Evolutionary conservation across 805 yeast species (phyloP).

Genomic region (Candida anglica): DNA sequence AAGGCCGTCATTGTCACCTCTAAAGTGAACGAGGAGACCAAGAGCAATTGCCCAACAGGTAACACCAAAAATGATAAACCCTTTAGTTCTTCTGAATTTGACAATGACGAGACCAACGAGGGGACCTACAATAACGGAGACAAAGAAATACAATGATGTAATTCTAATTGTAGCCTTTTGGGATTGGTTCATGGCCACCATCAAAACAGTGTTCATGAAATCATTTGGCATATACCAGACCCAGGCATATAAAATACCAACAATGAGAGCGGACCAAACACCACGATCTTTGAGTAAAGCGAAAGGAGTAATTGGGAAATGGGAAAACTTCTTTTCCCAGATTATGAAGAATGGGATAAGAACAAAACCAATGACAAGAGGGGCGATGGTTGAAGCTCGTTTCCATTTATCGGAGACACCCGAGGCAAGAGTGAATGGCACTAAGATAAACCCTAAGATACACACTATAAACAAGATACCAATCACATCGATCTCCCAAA

Average conservation of each 20-base stretch:
- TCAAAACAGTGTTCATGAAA: too few species aligned
- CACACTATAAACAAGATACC: conserved; percentile 30
- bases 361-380: conserved; percentile 13
- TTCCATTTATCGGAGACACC: conserved; percentile 15
- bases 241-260: too few species aligned
- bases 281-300: conserved; percentile 13
- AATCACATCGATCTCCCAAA: conserved; percentile 31
- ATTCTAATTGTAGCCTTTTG: conserved; percentile 13
- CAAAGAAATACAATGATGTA: conserved; percentile 10
- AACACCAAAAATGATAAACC: conserved; percentile 19
- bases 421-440: conserved; percentile 33
- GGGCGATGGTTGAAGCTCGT: conserved; percentile 12
- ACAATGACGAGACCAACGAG: conserved; percentile 13
- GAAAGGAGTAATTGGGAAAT: conserved; percentile 12
- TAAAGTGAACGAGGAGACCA: conserved; percentile 18
- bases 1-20: conserved; percentile 6
- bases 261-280: conserved; percentile 13
- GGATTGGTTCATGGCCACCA: conserved; percentile 11
- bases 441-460: conserved; percentile 28
- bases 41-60: conserved; percentile 20
- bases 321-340: conserved; percentile 12
- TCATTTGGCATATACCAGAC: too few species aligned
- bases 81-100: conserved; percentile 13
- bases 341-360: conserved; percentile 10
- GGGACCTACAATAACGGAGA: conserved; percentile 11